Evolutionary conservation across 768 basidiomycete species (phyloP), one percentile per base, ranked within the genome.

Genomic region (Krasilnikovozyma curviuscula): DNA sequence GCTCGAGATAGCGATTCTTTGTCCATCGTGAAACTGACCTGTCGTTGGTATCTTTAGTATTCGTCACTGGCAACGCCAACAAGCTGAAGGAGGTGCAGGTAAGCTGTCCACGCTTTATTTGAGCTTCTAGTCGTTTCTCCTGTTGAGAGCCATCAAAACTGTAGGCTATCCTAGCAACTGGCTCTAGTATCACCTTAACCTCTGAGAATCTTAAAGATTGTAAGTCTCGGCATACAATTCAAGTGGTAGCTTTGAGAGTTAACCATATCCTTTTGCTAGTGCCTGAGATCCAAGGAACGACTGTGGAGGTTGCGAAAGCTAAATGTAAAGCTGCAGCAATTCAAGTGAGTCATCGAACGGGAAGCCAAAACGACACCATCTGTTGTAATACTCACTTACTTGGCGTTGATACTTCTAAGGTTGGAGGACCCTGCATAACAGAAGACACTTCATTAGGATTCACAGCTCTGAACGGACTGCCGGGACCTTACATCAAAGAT

Each of bases 401-500:
- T 37, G 35, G 23, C 10, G 29, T 35, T 46, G 31, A 34, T n/a
- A 12, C 34, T 37, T 30, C 12, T 7, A 7, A 70, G 66, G 57
- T 77, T 9, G 69, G 70, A 28, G 70, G 70, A 0, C 70, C 77
- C 7, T 52, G 50, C 35, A 46, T 65, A 0, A 63, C 61, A 4
- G 63, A 98, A 67, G 93, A 98, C 62, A 98, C 93, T 0, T 86
- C 93, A 0, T 73, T 98, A 6, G 83, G 80, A 55, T 97, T 84
- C 59, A 75, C 77, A 52, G 88, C 93, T 0, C 68, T 97, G 16
- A 74, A 78, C 18, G 91, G 86, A 0, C 73, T 98, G 3, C 93
- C 93, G 2, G 93, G 93, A 0, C 91, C 91, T 0, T 98, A 91
- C 66, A 89, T 98, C 70, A 98, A 98, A 59, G 71, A 83, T 54